Conservation (phyloP, 441 rosid species). For the Pelargonium myrrhifolium region DNA sequence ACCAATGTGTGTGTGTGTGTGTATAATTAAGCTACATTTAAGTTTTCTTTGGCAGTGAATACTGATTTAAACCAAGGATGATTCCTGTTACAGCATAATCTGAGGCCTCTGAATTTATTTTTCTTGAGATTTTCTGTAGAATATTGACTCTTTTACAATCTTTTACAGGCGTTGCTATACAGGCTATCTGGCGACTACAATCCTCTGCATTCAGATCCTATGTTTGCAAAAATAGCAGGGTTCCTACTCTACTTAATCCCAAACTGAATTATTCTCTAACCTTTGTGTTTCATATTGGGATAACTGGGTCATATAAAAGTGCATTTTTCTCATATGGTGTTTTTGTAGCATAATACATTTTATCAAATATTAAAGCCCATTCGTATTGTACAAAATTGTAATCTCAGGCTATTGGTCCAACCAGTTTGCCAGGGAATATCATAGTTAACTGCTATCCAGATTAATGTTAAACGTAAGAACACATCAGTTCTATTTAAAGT, state of each 20-base stretch:
- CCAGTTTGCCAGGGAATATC: not conserved
- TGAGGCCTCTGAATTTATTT: not conserved
- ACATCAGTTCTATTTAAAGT: not conserved
- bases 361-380: not conserved
- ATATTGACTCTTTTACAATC: not conserved
- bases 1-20: not conserved
- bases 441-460: not conserved
- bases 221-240: slow-evolving; percentile 72
- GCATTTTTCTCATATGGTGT: not conserved
- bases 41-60: not conserved
- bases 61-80: not conserved
- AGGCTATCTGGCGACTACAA: slow-evolving; percentile 91
- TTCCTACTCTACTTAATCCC: slow-evolving; percentile 27
- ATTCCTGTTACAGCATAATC: not conserved
- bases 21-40: not conserved
- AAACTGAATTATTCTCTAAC: slow-evolving; percentile 1
- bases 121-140: not conserved
- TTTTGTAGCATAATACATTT: not conserved
- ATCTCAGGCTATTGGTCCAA: not conserved
- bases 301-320: slow-evolving; percentile 20
- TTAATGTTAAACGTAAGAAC: not conserved
- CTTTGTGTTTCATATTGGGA: not conserved
- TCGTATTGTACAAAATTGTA: not conserved
- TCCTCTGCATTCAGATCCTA: slow-evolving; percentile 90
- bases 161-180: slow-evolving; percentile 75